Evolutionary conservation across 805 yeast species (phyloP), one percentile per base, ranked within the genome.

Genomic region (Cyberlindnera amylophila): DNA sequence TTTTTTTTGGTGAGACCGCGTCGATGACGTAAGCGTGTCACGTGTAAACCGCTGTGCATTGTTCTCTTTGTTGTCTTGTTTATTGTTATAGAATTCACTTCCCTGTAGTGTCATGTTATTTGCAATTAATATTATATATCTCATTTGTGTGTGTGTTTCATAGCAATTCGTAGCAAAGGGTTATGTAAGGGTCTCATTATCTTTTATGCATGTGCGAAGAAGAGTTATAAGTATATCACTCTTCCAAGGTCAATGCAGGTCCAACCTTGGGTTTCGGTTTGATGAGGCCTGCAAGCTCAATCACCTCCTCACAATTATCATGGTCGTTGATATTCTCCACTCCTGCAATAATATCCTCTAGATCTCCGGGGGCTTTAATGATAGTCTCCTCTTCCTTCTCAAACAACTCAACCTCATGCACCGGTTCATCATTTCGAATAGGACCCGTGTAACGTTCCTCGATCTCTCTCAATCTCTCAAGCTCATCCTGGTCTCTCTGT

Each of bases 381-480:
- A n/a, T 27, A 13, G 14, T 12, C 30, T 27, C 14, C 30, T 27
- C 30, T 12, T 27, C 36, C 29, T 24, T 16, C 30, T 23, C 42
- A 31, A 27, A 37, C 11, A 34, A 11, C 15, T 23, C 24, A 13
- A 16, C 16, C 10, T 16, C 31, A 6, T 24, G 31, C 4, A 24
- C 36, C 19, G 26, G 29, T 5, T 46, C 45, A 11, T 33, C 44
- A 29, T 38, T 34, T 10, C 33, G 42, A 23, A 43, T 39, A 4
- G 42, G 28, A 4, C 50, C 53, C 2, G 46, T 46, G 34, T 49
- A 49, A 13, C 48, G 33, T 4, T 30, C 38, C 26, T 56, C 59
- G 9, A 54, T 40, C 38, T 53, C 57, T 28, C 45, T 47, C 44
- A 56, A 42, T 37, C 61, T 39, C 23, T 34, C 50, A 17, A 49